A percentile compares a stretch with the other conserved stretches of the same genome.
Conservation (phyloP, 140 eudicot species). For the Senecio squalidus region DNA sequence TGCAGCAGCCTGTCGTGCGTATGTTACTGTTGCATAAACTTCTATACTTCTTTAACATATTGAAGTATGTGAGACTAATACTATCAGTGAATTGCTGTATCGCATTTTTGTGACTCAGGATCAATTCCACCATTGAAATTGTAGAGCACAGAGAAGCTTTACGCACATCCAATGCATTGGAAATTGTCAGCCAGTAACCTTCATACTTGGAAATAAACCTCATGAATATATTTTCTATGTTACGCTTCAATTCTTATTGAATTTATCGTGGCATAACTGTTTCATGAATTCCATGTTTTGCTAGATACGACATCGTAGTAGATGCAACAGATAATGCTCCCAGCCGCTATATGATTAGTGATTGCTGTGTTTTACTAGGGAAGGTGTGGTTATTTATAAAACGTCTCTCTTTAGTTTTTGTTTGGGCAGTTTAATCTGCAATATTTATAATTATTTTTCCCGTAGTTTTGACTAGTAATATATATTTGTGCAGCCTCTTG, state of each 20-base stretch:
- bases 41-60: neutral
- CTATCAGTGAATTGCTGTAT: too few species aligned
- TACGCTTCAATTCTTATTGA: neutral
- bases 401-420: too few species aligned
- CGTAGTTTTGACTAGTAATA: slow-evolving; percentile 11
- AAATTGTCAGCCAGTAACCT: slow-evolving; percentile 88
- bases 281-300: slow-evolving; percentile 26
- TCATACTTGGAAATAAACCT: neutral
- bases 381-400: slow-evolving; percentile 50
- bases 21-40: slow-evolving; percentile 24
- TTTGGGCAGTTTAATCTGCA: too few species aligned
- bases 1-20: slow-evolving; percentile 95
- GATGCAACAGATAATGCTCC: slow-evolving; percentile 98
- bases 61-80: too few species aligned
- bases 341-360: slow-evolving; percentile 93
- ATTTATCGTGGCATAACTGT: neutral
- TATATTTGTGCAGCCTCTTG: slow-evolving; percentile 68
- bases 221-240: neutral
- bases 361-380: slow-evolving; percentile 92
- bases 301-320: slow-evolving; percentile 73
- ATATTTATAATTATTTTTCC: too few species aligned
- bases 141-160: too few species aligned
- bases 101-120: too few species aligned
- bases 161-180: slow-evolving; percentile 90
- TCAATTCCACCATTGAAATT: too few species aligned